Evolutionary conservation across 129 eudicot species (phyloP), one percentile per base, ranked within the genome.

Genomic region (Glebionis coronaria): DNA sequence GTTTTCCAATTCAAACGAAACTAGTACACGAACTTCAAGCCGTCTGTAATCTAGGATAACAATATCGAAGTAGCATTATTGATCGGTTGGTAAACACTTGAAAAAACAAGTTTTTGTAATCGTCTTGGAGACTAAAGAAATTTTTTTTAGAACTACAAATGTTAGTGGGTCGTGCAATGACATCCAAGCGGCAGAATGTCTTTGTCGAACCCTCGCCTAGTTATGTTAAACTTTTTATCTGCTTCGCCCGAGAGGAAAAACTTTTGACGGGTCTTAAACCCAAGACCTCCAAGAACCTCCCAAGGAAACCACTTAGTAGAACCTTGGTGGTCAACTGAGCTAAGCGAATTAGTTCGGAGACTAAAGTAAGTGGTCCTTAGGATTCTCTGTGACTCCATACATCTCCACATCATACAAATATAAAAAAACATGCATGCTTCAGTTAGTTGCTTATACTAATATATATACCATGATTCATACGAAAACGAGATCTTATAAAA

Each of bases 71-170:
- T 6, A 35, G 42, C 42, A 35, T 35, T 49, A 49, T 49, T 12
- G n/a, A 11, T 49, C 11, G 21, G 25, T 21, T 10, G 23, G 61
- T 9, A 3, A 14, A 55, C 28, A 55, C 15, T 55, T 55, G 0
- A 55, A 21, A 7, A 6, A 9, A 2, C 13, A 55, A 20, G 12
- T 8, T 55, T 28, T 21, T 65, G 45, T 46, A 25, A 65, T 49
- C 27, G 20, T 65, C 15, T 66, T 66, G 27, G 71, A 27, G 71
- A 49, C 59, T 45, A 66, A 66, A 27, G 71, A 23, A 51, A n/a
- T n/a, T n/a, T n/a, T n/a, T n/a, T n/a, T n/a, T n/a, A n/a, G n/a
- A n/a, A n/a, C n/a, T n/a, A n/a, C n/a, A n/a, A n/a, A n/a, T n/a
- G n/a, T n/a, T n/a, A n/a, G n/a, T n/a, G n/a, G n/a, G n/a, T n/a